Evolutionary conservation across 2,329 filamentous ascomycete genomes (phyloP), one percentile per base, ranked within the genome.

Genomic region (Aspergillus flavus): DNA sequence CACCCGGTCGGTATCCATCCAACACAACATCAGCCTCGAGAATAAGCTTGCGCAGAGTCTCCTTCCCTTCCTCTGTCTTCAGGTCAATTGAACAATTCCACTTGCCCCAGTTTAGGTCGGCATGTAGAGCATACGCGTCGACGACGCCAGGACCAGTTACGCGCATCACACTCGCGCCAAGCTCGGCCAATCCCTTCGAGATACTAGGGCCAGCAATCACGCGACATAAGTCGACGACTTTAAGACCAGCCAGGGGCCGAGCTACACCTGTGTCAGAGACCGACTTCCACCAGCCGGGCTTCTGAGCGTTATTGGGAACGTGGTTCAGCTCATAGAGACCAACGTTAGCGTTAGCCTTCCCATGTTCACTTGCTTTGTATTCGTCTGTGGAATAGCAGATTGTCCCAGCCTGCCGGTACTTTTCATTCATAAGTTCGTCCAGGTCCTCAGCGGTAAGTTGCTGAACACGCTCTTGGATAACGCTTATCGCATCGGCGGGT

Each of bases 121-220:
- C 85, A 69, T 92, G 89, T 75, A 91, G 91, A 76, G 90, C 90
- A 0, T 89, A 89, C 1, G 92, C 87, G 63, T 92, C 90, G 2
- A 87, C 86, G 11, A 93, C 81, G 43, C 86, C 80, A 0, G 88
- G 85, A 6, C 87, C 87, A 1, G 90, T 92, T 50, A 93, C 82
- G 69, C 92, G 91, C 67, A 93, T 82, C 0, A 93, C 90, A 59
- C 89, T 85, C 9, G 91, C 91, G 2, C 91, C 91, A 72, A 92
- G 89, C 65, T 91, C 90, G n/a, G 88, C 89, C 0, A 93, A 83
- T 1, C 88, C 88, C 34, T 89, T 86, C 3, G 87, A 87, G 67
- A 93, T 88, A 5, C 88, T 86, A n/a, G 90, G 90, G 0, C 90
- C 90, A 4, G 91, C 91, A 66, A 93, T 92, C 70, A 93, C 88